Evolutionary conservation across 495 filamentous ascomycete genomes (phyloP).

Genomic region (Lichina pygmaea): DNA sequence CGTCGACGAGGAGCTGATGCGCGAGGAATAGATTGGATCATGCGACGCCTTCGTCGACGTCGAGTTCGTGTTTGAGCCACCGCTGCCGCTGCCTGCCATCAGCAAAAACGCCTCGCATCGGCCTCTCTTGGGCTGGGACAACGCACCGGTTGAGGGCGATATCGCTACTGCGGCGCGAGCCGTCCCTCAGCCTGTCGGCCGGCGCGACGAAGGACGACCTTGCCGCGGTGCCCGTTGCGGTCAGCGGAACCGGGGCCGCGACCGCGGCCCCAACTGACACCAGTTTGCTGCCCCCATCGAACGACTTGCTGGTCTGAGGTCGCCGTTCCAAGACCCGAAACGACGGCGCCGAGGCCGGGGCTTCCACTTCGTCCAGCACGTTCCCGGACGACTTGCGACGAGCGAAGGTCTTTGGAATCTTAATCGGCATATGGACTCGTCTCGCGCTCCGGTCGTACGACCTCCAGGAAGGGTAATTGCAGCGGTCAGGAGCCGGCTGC

Average conservation of each 20-base stretch:
- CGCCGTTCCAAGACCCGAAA: slow-evolving; percentile 36
- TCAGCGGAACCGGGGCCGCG: too few relatives aligned
- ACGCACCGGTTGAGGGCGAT: slow-evolving; percentile 2
- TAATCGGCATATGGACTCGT: slow-evolving; percentile 34
- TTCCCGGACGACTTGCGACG: slow-evolving; percentile 43
- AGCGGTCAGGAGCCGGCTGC: too few relatives aligned
- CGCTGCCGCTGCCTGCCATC: slow-evolving; percentile 21
- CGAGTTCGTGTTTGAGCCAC: slow-evolving; percentile 36
- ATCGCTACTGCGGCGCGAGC: slow-evolving; percentile 14
- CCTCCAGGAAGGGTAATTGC: too few relatives aligned
- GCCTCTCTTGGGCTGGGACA: not conserved
- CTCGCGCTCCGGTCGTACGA: slow-evolving; percentile 1
- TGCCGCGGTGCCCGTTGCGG: slow-evolving; percentile 9
- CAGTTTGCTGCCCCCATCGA: slow-evolving; percentile 20
- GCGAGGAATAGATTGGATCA: slow-evolving; percentile 31
- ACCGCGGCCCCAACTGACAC: slow-evolving; percentile 4
- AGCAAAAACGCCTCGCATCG: not conserved
- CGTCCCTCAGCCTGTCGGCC: slow-evolving; percentile 24
- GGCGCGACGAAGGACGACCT: slow-evolving; percentile 10
- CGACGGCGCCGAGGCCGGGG: slow-evolving; percentile 17
- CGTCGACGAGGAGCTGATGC: slow-evolving; percentile 47
- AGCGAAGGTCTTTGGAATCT: slow-evolving; percentile 34
- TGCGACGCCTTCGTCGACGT: slow-evolving; percentile 22
- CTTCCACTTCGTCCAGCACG: slow-evolving; percentile 27
- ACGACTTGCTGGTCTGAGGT: slow-evolving; percentile 17